phyloP scores from a whole-genome alignment of 257 asterid genomes.

The Agastache rugosa region DNA sequence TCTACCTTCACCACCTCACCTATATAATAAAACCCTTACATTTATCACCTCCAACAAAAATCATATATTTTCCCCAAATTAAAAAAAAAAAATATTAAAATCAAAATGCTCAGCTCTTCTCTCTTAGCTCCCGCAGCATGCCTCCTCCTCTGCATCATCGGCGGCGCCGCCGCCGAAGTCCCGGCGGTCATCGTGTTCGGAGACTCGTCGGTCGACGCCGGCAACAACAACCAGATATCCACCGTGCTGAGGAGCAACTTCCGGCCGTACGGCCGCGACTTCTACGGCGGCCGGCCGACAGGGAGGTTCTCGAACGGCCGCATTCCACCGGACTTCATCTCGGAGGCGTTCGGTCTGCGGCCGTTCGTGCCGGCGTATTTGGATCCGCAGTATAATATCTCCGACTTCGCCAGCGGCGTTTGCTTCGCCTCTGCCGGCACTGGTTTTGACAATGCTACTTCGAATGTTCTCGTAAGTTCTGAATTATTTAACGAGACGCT shows the following conservation, averaged over 20 bases:
- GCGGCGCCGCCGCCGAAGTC: constrained; percentile 39
- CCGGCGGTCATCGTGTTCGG: constrained; percentile 94
- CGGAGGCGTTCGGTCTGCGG: constrained; percentile 77
- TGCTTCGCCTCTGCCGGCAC: constrained; percentile 94
- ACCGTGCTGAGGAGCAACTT: constrained; percentile 83
- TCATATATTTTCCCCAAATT: background rate
- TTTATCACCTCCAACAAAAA: constrained; percentile 11
- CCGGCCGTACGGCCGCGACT: constrained; percentile 91
- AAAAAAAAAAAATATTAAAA: background rate
- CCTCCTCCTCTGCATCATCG: background rate
- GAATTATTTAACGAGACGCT: background rate
- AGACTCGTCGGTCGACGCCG: constrained; percentile 90
- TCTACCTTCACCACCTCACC: constrained; percentile 4
- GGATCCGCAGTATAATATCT: constrained; percentile 64
- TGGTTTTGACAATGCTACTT: constrained; percentile 69
- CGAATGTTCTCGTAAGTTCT: constrained; percentile 74
- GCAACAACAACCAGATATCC: constrained; percentile 79
- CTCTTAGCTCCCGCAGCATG: constrained; percentile 13
- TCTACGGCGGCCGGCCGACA: constrained; percentile 70
- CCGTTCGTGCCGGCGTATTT: constrained; percentile 90
- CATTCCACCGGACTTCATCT: constrained; percentile 81
- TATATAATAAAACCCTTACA: constrained; percentile 11
- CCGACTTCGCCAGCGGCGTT: constrained; percentile 82
- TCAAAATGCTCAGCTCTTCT: constrained; percentile 1
- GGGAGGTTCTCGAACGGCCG: constrained; percentile 91